Conservation (phyloP, 495 filamentous ascomycete genomes). For the Penicillium salamii region DNA sequence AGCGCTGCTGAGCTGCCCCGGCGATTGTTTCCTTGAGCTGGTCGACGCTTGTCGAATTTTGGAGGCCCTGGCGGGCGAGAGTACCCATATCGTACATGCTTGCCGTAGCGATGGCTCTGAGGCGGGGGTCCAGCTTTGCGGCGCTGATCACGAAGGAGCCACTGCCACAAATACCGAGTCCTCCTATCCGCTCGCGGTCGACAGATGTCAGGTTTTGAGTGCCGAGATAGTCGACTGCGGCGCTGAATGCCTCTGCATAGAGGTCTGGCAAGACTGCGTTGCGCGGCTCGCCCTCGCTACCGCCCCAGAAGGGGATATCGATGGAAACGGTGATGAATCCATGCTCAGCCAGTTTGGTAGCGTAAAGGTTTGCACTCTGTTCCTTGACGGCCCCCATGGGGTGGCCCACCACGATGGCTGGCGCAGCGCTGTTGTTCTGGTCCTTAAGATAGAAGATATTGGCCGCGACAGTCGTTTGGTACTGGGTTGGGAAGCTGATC, state of each 20-base stretch:
- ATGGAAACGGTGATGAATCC: constrained; percentile 37
- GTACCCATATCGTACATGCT: constrained; percentile 34
- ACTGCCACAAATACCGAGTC: constrained; percentile 39
- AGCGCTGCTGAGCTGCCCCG: constrained; percentile 21
- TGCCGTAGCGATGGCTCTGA: constrained; percentile 36
- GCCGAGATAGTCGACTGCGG: constrained; percentile 38
- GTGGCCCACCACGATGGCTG: constrained; percentile 28
- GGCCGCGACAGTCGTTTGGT: constrained; percentile 16
- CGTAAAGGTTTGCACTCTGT: constrained; percentile 37
- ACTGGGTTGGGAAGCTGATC: constrained; percentile 22
- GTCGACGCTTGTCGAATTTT: constrained; percentile 10
- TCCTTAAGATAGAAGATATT: constrained; percentile 24
- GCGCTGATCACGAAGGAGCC: constrained; percentile 35
- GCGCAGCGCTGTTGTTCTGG: constrained; percentile 9
- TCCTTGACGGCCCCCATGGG: constrained; percentile 42
- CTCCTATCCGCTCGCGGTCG: constrained; percentile 35
- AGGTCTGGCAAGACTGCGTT: constrained; percentile 33
- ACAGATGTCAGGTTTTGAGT: constrained; percentile 22
- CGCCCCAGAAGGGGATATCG: constrained; percentile 37
- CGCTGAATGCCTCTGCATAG: constrained; percentile 36
- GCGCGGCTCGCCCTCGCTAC: constrained; percentile 34
- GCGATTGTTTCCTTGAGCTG: constrained; percentile 16
- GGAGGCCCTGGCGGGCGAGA: constrained; percentile 14
- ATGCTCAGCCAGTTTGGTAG: constrained; percentile 29
- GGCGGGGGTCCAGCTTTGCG: constrained; percentile 38